Conservation (phyloP, 2,329 filamentous ascomycete genomes). For the Bisporella sp. region DNA sequence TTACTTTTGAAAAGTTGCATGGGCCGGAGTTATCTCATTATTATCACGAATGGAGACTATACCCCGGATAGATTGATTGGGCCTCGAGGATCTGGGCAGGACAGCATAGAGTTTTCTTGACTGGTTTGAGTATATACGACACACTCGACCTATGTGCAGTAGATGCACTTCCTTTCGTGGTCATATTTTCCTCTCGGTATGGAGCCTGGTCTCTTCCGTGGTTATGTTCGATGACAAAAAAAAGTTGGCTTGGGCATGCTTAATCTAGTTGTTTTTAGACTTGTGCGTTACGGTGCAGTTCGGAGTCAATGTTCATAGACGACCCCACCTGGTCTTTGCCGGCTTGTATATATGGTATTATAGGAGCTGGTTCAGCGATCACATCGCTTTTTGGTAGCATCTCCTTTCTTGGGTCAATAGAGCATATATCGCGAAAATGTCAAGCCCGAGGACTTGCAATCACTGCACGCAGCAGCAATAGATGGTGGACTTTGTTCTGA, state of each 20-base stretch:
- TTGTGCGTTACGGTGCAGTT: not conserved
- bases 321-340: too few relatives aligned
- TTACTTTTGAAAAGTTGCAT: constrained; percentile 17
- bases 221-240: not conserved
- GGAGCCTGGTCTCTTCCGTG: not conserved
- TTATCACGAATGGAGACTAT: constrained; percentile 20
- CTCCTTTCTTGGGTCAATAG: not conserved
- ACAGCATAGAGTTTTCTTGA: not conserved
- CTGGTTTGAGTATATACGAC: not conserved
- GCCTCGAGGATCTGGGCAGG: constrained; percentile 5
- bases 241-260: not conserved
- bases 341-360: not conserved
- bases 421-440: not conserved
- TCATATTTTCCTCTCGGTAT: not conserved
- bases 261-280: not conserved
- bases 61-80: constrained; percentile 25
- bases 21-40: constrained; percentile 22
- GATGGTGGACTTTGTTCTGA: too few relatives aligned
- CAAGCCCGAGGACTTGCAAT: not conserved
- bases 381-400: not conserved
- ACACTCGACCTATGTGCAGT: not conserved
- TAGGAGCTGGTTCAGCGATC: not conserved
- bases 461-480: too few relatives aligned
- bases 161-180: not conserved
- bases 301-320: not conserved